A percentile compares a stretch with the other conserved stretches of the same genome.
These are phyloP conservation scores for Trichomonas gallinae DNA, from an alignment of 208 protist species.

Conservation along the genomic window DNA sequence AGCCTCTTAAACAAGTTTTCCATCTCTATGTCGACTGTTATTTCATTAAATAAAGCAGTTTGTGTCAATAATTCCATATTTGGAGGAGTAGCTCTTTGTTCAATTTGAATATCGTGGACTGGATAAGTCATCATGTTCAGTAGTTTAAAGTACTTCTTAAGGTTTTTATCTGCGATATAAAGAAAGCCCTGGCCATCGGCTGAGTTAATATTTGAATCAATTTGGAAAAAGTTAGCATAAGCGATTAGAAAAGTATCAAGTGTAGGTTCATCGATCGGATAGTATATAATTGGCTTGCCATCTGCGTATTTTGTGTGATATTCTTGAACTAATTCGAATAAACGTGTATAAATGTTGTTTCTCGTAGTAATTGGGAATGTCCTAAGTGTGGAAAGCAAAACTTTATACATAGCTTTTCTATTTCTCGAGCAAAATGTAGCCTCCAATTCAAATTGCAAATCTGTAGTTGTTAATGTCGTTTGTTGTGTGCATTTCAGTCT, in stretches of 20 bases:
- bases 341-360: background rate
- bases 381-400: background rate
- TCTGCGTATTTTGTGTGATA: background rate
- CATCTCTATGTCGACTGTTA: background rate
- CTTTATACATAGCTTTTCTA: background rate
- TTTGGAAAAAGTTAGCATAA: background rate
- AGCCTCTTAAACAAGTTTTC: background rate
- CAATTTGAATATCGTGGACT: background rate
- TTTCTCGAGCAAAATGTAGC: background rate
- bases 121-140: background rate
- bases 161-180: background rate
- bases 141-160: background rate
- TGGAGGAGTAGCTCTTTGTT: background rate
- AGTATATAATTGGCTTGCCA: background rate
- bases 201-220: background rate
- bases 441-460: background rate
- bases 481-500: background rate
- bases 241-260: background rate
- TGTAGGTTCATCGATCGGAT: background rate
- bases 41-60: background rate
- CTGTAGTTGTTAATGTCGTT: background rate
- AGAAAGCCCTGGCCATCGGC: background rate
- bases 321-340: background rate
- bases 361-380: background rate
- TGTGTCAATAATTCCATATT: background rate